Conservation (phyloP, 2,329 filamentous ascomycete species). For the Fusarium udum region DNA sequence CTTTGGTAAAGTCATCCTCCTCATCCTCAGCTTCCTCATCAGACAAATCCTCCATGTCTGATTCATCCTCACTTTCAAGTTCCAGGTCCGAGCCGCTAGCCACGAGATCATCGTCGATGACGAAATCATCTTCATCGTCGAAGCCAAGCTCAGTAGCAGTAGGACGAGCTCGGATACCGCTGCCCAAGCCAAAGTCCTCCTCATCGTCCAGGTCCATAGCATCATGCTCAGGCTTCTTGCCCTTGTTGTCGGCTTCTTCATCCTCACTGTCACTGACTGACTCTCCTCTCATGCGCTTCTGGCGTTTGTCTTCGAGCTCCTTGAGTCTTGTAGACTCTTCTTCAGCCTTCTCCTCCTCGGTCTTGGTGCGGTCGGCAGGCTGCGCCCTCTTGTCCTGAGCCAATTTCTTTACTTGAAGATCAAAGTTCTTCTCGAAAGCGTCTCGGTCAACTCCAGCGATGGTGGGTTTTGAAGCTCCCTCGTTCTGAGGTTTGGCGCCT, state of each 20-base stretch:
- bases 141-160: slow-evolving; percentile 74
- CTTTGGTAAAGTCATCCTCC: slow-evolving; percentile 73
- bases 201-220: slow-evolving; percentile 53
- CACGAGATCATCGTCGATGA: slow-evolving; percentile 88
- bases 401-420: slow-evolving; percentile 82
- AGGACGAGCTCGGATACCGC: slow-evolving; percentile 65
- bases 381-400: slow-evolving; percentile 85
- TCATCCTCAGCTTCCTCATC: slow-evolving; percentile 53
- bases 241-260: slow-evolving; percentile 54
- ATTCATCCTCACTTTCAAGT: slow-evolving; percentile 63
- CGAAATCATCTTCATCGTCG: slow-evolving; percentile 94
- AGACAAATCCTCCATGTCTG: slow-evolving; percentile 56
- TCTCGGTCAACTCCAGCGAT: slow-evolving; percentile 68
- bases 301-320: slow-evolving; percentile 82
- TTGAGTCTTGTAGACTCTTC: slow-evolving; percentile 81
- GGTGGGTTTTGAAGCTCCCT: slow-evolving; percentile 39
- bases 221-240: slow-evolving; percentile 50
- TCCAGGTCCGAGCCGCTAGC: slow-evolving; percentile 81
- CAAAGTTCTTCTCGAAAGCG: slow-evolving; percentile 86
- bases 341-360: slow-evolving; percentile 82
- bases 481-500: slow-evolving; percentile 48
- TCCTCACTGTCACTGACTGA: slow-evolving; percentile 73
- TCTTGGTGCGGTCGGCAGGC: slow-evolving; percentile 89
- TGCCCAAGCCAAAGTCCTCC: slow-evolving; percentile 68
- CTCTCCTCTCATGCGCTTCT: slow-evolving; percentile 88